Evolutionary conservation across 2,329 filamentous ascomycete genomes (phyloP).

Genomic region (Phaeosphaeriaceae sp.): DNA sequence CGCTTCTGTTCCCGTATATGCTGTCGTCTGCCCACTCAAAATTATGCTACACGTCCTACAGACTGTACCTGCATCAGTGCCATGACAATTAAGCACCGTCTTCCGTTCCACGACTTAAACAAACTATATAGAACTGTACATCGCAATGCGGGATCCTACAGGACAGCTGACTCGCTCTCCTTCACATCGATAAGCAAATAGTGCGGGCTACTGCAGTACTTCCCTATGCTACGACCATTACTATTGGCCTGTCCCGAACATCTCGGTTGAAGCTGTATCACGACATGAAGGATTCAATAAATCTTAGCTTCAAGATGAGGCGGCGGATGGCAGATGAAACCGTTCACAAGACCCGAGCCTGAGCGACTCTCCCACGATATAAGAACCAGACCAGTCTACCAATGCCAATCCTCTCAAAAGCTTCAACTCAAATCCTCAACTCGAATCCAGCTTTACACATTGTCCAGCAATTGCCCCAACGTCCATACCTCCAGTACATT

Average conservation of each 20-base stretch:
- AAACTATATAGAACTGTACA: slow-evolving; percentile 14
- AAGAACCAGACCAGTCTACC: slow-evolving; percentile 8
- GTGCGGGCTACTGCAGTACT: slow-evolving; percentile 7
- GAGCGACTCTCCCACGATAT: slow-evolving; percentile 5
- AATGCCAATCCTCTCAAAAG: background rate
- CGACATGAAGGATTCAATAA: slow-evolving; percentile 5
- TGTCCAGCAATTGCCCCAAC: too few species aligned
- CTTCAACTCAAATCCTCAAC: background rate
- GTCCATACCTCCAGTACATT: too few species aligned
- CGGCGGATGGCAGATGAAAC: background rate
- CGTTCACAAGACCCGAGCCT: background rate
- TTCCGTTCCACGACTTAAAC: background rate
- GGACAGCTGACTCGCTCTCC: background rate
- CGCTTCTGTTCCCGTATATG: background rate
- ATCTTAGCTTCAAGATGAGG: slow-evolving; percentile 2
- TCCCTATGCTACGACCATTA: slow-evolving; percentile 8
- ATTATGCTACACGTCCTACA: background rate
- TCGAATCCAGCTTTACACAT: background rate
- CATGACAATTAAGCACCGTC: background rate
- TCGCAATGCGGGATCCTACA: slow-evolving; percentile 8
- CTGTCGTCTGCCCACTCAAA: background rate
- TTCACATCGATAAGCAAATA: slow-evolving; percentile 1
- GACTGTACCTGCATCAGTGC: background rate
- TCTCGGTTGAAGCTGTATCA: slow-evolving; percentile 19
- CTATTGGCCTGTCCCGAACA: slow-evolving; percentile 2